Percentiles rank a stretch among this genome's conserved stretches.
Evolutionary conservation across 176 grass and related monocot genomes (phyloP).

Genomic region (Aegilops umbellulata): DNA sequence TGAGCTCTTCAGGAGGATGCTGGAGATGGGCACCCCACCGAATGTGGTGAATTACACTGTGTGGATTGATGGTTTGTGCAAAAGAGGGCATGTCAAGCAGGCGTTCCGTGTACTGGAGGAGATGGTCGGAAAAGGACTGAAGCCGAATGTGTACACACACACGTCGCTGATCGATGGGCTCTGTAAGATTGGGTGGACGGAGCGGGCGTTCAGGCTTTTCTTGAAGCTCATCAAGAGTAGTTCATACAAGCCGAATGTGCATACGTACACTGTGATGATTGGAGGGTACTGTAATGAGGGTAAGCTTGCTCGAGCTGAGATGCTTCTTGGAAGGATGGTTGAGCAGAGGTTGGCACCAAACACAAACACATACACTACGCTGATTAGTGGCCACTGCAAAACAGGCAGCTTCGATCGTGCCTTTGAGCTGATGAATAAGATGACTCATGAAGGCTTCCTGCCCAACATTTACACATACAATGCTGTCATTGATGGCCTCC

Average conservation of each 20-base stretch:
- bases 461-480: conserved; percentile 90
- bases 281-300: conserved; percentile 79
- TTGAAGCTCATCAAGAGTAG: conserved; percentile 80
- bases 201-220: conserved; percentile 82
- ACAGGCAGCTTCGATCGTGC: conserved; percentile 57
- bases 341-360: conserved; percentile 70
- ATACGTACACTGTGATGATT: conserved; percentile 88
- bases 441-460: conserved; percentile 53
- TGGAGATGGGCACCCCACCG: conserved; percentile 35
- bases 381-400: conserved; percentile 73
- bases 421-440: conserved; percentile 66
- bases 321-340: conserved; percentile 80
- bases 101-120: conserved; percentile 88
- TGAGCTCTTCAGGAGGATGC: conserved; percentile 55
- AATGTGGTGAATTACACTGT: conserved; percentile 87
- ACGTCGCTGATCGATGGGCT: conserved; percentile 67
- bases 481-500: conserved; percentile 64
- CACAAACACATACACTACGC: conserved; percentile 73
- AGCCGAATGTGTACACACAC: conserved; percentile 87
- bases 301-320: conserved; percentile 78
- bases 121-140: conserved; percentile 72
- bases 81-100: conserved; percentile 62
- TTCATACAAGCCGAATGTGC: conserved; percentile 80
- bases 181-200: conserved; percentile 93
- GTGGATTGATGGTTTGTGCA: conserved; percentile 72